Conservation (phyloP, 2,329 filamentous ascomycete genomes). For the Aspergillus sp. region DNA sequence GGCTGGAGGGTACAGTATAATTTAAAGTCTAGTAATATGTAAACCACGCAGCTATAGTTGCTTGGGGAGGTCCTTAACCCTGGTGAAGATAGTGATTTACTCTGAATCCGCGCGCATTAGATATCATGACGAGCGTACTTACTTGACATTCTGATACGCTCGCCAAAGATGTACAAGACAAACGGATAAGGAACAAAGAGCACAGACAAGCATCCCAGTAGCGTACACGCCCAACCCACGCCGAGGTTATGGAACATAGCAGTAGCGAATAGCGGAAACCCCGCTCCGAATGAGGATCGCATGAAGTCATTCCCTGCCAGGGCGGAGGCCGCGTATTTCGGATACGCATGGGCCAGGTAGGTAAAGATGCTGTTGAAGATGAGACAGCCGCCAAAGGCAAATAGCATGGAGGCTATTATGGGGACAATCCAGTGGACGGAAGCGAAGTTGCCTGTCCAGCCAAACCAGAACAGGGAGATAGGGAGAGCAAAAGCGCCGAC, state of each 20-base stretch:
- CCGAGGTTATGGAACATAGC: conserved; percentile 33
- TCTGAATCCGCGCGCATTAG: not conserved
- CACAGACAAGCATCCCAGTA: conserved; percentile 30
- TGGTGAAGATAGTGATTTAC: too few relatives aligned
- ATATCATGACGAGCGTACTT: not conserved
- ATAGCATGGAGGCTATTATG: conserved; percentile 62
- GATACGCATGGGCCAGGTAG: conserved; percentile 63
- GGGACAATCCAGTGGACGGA: conserved; percentile 65
- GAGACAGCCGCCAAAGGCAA: conserved; percentile 68
- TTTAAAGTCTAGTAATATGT: too few relatives aligned
- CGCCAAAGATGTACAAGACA: conserved; percentile 15
- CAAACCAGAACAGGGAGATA: conserved; percentile 67
- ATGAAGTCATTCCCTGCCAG: conserved; percentile 73
- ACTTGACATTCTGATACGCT: conserved; percentile 9
- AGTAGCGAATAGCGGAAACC: conserved; percentile 31
- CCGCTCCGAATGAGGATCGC: conserved; percentile 55
- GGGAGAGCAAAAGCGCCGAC: conserved; percentile 60
- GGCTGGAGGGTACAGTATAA: too few relatives aligned
- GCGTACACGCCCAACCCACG: conserved; percentile 31
- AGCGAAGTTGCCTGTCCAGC: conserved; percentile 60
- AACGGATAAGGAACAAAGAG: conserved; percentile 31
- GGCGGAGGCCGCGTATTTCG: conserved; percentile 56
- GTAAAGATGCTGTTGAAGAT: conserved; percentile 70
- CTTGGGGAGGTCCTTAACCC: too few relatives aligned
- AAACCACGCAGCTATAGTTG: too few relatives aligned